A percentile compares a stretch with the other conserved stretches of the same genome.
phyloP scores from a whole-genome alignment of 2,329 filamentous ascomycete genomes.

The Alternaria rosae region DNA sequence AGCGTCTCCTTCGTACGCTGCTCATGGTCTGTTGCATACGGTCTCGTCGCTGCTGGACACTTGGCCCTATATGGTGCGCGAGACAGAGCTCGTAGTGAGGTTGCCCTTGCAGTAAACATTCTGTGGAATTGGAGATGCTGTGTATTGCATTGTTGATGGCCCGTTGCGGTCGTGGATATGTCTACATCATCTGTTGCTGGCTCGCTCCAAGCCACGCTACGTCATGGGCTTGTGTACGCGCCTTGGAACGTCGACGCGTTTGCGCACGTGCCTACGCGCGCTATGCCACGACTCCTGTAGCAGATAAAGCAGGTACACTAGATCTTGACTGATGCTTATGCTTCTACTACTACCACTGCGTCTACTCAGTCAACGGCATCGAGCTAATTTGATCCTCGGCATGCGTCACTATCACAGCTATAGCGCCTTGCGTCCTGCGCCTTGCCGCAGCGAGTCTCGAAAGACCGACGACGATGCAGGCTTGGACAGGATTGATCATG shows the following conservation, averaged over 20 bases:
- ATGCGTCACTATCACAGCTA: not conserved
- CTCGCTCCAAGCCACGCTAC: slow-evolving; percentile 15
- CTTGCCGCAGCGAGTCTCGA: not conserved
- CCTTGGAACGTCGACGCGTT: slow-evolving; percentile 14
- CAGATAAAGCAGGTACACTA: not conserved
- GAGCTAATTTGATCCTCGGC: not conserved
- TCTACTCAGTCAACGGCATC: not conserved
- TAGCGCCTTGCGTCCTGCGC: not conserved
- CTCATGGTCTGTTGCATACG: slow-evolving; percentile 29
- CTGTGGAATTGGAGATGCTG: not conserved
- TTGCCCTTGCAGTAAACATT: slow-evolving; percentile 18
- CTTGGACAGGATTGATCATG: not conserved
- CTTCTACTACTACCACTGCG: not conserved
- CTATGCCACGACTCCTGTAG: not conserved
- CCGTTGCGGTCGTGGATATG: not conserved
- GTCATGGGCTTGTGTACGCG: slow-evolving; percentile 22
- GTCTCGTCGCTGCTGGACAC: slow-evolving; percentile 19
- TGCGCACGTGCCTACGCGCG: not conserved
- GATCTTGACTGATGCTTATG: not conserved
- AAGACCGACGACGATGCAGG: not conserved
- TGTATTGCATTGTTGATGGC: not conserved
- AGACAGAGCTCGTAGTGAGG: slow-evolving; percentile 16
- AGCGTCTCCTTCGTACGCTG: slow-evolving; percentile 26
- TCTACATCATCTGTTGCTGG: slow-evolving; percentile 15
- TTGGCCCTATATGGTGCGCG: slow-evolving; percentile 10